A percentile compares a stretch with the other conserved stretches of the same genome.
These are phyloP conservation scores for Globisporangium camurandrum DNA, from an alignment of 352 stramenopile genomes.

Conservation along the genomic window DNA sequence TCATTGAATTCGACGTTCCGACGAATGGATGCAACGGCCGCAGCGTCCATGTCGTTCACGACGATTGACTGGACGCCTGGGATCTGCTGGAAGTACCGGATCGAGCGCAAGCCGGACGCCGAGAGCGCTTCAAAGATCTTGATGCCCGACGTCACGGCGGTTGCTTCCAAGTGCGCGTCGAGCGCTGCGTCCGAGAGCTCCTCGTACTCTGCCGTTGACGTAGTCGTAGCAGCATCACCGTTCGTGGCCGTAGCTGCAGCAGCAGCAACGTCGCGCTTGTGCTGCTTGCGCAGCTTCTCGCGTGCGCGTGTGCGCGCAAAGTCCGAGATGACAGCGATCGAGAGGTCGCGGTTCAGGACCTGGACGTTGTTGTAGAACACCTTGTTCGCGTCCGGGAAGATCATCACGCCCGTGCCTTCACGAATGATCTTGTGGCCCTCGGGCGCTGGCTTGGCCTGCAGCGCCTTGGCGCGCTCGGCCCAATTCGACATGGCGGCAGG, in stretches of 20 bases:
- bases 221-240: conserved; percentile 29
- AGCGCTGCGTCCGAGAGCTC: conserved; percentile 66
- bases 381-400: conserved; percentile 86
- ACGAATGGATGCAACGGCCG: conserved; percentile 93
- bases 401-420: conserved; percentile 87
- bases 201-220: conserved; percentile 32
- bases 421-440: conserved; percentile 83
- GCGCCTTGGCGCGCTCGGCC: conserved; percentile 43
- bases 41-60: conserved; percentile 98
- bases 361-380: conserved; percentile 93
- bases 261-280: conserved; percentile 42
- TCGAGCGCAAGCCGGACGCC: conserved; percentile 96
- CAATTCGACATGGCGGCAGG: conserved; percentile 27
- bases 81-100: conserved; percentile 99
- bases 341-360: conserved; percentile 99
- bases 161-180: conserved; percentile 51
- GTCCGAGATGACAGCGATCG: conserved; percentile 96
- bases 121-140: conserved; percentile 98
- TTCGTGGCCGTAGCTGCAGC: conserved; percentile 31
- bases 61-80: conserved; percentile 94
- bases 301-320: conserved; percentile 88
- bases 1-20: conserved; percentile 93
- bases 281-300: conserved; percentile 70
- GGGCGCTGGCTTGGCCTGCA: conserved; percentile 55
- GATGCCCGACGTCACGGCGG: conserved; percentile 83